phyloP scores from a whole-genome alignment of 352 stramenopile species.

The Pythium pyrilobum region DNA sequence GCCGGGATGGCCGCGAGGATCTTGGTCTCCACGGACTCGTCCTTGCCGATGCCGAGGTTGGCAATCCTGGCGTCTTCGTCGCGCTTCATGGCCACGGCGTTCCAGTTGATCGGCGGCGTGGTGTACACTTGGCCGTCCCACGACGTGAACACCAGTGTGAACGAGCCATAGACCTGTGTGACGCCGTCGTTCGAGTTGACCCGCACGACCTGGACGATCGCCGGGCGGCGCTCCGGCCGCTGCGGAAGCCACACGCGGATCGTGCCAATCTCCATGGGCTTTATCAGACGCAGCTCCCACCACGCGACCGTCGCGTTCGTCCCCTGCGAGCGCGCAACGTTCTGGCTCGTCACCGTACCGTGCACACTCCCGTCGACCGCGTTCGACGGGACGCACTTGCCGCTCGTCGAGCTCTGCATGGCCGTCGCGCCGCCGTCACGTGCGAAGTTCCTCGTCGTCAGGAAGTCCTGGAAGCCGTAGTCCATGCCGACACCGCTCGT shows the following conservation, averaged over 20 bases:
- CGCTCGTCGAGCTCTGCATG: conserved; percentile 65
- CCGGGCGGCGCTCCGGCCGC: conserved; percentile 16
- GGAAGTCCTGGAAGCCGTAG: conserved; percentile 62
- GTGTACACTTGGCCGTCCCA: conserved; percentile 16
- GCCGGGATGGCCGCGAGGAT: conserved; percentile 29
- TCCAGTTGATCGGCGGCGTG: conserved; percentile 36
- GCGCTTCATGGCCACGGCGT: conserved; percentile 48
- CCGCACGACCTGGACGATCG: conserved; percentile 23
- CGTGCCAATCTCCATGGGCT: conserved; percentile 40
- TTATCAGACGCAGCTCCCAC: conserved; percentile 64
- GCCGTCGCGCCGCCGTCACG: conserved; percentile 40
- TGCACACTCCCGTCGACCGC: conserved; percentile 62
- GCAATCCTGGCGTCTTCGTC: conserved; percentile 43
- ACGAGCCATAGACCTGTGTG: conserved; percentile 30
- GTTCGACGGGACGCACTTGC: conserved; percentile 38
- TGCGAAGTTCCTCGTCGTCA: conserved; percentile 40
- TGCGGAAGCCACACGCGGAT: conserved; percentile 50
- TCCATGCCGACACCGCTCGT: conserved; percentile 66
- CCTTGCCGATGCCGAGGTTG: conserved; percentile 31
- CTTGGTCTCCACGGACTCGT: conserved; percentile 57
- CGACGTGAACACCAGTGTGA: conserved; percentile 35
- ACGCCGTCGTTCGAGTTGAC: conserved; percentile 33
- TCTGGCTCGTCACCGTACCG: conserved; percentile 35
- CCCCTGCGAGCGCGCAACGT: conserved; percentile 40
- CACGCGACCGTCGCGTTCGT: conserved; percentile 31